Evolutionary conservation across 495 filamentous ascomycete species (phyloP).

Genomic region (Hyaloscypha hepaticicola): DNA sequence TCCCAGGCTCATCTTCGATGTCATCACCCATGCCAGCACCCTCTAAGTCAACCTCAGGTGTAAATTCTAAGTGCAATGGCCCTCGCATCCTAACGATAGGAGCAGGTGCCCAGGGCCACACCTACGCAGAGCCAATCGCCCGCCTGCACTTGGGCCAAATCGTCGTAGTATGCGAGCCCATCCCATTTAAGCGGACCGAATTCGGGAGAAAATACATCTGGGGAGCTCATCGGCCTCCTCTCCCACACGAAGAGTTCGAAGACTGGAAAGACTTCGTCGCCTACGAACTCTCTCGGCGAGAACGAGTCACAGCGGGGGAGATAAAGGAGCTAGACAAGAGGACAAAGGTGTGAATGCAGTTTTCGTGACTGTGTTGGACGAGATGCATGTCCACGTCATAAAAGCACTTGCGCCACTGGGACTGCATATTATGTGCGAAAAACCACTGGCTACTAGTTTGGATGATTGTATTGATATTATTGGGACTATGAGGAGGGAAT

Average conservation of each 20-base stretch:
- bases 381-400: conserved; percentile 77
- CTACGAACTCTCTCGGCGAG: conserved; percentile 58
- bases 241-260: conserved; percentile 57
- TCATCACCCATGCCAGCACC: neutral
- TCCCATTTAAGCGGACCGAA: conserved; percentile 65
- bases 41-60: neutral
- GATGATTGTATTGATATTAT: conserved; percentile 71
- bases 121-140: neutral
- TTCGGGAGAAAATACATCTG: conserved; percentile 69
- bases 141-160: conserved; percentile 32
- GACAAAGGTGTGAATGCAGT: conserved; percentile 64
- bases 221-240: conserved; percentile 40
- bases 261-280: conserved; percentile 70
- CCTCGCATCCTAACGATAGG: neutral
- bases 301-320: conserved; percentile 28
- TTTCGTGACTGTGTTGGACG: conserved; percentile 83
- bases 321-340: conserved; percentile 32
- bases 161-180: conserved; percentile 78
- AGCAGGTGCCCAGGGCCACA: neutral
- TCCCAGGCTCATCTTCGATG: neutral
- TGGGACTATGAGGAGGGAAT: conserved; percentile 40
- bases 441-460: conserved; percentile 80
- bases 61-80: neutral
- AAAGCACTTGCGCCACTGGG: conserved; percentile 61
- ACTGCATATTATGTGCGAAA: conserved; percentile 88